Evolutionary conservation across 495 filamentous ascomycete genomes (phyloP), one percentile per base, ranked within the genome.

Genomic region (Hypomontagnella submonticulosa): DNA sequence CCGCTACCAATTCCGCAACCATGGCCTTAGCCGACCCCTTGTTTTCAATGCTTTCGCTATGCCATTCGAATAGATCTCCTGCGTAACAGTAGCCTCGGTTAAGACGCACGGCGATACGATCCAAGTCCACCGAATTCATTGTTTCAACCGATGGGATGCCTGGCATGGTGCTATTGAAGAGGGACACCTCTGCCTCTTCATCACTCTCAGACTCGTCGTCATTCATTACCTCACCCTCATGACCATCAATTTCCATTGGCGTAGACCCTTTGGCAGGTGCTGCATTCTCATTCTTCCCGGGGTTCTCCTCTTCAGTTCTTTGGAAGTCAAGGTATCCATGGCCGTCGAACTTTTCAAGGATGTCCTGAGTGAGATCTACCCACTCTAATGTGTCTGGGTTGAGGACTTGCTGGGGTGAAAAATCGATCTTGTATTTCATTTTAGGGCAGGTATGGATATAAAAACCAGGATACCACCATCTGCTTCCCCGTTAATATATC

Each of bases 351-450:
- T 87, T 84, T 16, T 77, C 70, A 47, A 88, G 71, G 13, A 92
- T 66, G 37, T 90, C 83, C 19, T 87, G 83, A 68, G 92, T 86
- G 2, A 99, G 79, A 0, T 81, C 80, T 66, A 92, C 83, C 93
- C 93, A 99, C 19, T 81, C 76, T 64, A 90, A 77, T 0, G 83
- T 87, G 68, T 93, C 87, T 0, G 90, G 92, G 71, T 97, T 89
- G 23, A 98, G 83, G 13, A 99, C 81, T 63, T 92, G 89, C 70
- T 93, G 89, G 0, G 95, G 94, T 10, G 80, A 78, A 76, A 92
- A 99, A 40, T 91, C 85, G 57, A 86, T 92, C 78, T 99, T 99
- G 81, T 99, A 99, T 60, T 66, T 72, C 81, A 83, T 83, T 63
- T 83, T 83, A 27, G 80, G 75, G 59, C 81, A 83, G 43, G 67